Evolutionary conservation across 2,329 filamentous ascomycete species (phyloP).

Genomic region (Xylaria sp.): DNA sequence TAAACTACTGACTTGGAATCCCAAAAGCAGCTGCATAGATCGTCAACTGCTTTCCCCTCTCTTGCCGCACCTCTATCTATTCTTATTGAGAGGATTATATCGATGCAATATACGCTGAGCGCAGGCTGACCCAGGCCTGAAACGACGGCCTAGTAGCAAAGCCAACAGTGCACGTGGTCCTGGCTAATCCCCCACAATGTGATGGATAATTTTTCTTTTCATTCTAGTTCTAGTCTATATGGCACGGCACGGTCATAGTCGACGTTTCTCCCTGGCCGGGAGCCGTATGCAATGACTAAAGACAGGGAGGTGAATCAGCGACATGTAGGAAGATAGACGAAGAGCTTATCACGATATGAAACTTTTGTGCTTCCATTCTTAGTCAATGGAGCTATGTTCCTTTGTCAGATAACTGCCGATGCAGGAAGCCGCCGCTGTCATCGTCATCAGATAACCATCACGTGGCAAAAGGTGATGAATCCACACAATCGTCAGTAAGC

Average conservation of each 20-base stretch:
- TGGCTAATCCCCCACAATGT: neutral
- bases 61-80: neutral
- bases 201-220: neutral
- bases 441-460: slow-evolving; percentile 18
- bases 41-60: neutral
- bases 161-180: neutral
- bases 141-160: neutral
- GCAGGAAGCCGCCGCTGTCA: neutral
- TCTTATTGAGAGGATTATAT: neutral
- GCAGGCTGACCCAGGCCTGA: no score
- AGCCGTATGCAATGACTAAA: neutral
- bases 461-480: neutral
- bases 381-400: no score
- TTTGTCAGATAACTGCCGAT: neutral
- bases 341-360: neutral
- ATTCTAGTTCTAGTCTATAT: neutral
- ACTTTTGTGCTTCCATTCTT: neutral
- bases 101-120: neutral
- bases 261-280: no score
- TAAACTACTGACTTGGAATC: neutral
- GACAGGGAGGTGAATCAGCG: neutral
- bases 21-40: neutral
- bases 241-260: neutral
- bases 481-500: slow-evolving; percentile 9
- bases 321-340: neutral